phyloP scores from a whole-genome alignment of 73 alveolate species.

The Breviolum minutum region DNA sequence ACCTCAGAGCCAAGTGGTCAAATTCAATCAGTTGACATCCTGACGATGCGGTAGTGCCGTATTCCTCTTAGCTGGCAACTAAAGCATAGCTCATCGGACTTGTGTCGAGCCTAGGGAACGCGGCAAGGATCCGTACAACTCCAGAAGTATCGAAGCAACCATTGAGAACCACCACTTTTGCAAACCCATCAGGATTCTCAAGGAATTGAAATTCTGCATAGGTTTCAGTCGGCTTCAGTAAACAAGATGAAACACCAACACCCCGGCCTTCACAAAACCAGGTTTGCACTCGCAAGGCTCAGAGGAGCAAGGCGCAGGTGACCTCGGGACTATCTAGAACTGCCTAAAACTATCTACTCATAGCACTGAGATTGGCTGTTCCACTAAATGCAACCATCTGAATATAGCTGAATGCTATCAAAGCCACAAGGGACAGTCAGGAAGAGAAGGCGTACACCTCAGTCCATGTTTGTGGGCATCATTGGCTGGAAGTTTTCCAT shows the following conservation, averaged over 20 bases:
- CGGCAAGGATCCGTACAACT: neutral
- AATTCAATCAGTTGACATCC: neutral
- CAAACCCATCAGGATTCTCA: too few relatives aligned
- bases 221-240: neutral
- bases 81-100: slow-evolving; percentile 20
- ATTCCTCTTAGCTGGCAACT: neutral
- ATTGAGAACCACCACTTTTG: too few relatives aligned
- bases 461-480: neutral
- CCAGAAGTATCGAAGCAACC: neutral
- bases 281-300: slow-evolving; percentile 84
- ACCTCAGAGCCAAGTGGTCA: neutral
- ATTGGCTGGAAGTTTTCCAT: neutral
- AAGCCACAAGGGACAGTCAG: slow-evolving; percentile 27
- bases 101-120: neutral
- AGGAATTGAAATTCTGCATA: too few relatives aligned
- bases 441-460: slow-evolving; percentile 79
- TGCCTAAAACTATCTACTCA: neutral
- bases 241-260: neutral
- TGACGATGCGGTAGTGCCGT: neutral
- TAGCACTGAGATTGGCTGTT: neutral
- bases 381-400: neutral
- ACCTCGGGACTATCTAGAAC: neutral
- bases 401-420: neutral
- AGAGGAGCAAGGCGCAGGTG: slow-evolving; percentile 32
- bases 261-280: slow-evolving; percentile 69